phyloP scores from a whole-genome alignment of 805 yeast species.

The Ogataea thermomethanolica region DNA sequence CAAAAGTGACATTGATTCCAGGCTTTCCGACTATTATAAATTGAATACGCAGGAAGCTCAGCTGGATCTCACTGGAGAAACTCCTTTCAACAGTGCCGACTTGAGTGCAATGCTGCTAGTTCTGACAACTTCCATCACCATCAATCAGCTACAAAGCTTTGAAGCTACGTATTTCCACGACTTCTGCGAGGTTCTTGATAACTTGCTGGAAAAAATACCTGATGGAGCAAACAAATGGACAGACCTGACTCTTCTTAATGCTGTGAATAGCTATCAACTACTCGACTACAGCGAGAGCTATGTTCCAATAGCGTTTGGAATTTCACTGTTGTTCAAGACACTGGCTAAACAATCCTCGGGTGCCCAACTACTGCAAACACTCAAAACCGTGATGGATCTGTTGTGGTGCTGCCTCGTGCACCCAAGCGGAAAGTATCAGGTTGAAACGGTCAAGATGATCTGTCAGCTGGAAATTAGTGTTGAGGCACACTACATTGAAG shows the following conservation, averaged over 20 bases:
- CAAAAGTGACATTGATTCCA: conserved; percentile 6
- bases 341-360: conserved; percentile 32
- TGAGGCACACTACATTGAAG: conserved; percentile 60
- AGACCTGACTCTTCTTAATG: conserved; percentile 24
- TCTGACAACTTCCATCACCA: conserved; percentile 25
- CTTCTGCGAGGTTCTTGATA: conserved; percentile 35
- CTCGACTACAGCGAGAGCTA: conserved; percentile 10
- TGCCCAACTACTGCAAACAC: conserved; percentile 35
- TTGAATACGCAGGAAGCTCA: conserved; percentile 5
- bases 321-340: conserved; percentile 38
- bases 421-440: conserved; percentile 55
- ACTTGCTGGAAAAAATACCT: conserved; percentile 47
- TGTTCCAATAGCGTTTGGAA: conserved; percentile 40
- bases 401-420: conserved; percentile 56
- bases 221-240: conserved; percentile 29
- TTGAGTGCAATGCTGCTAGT: conserved; percentile 40
- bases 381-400: conserved; percentile 40
- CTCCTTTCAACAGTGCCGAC: conserved; percentile 36
- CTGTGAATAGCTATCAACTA: conserved; percentile 28
- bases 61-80: conserved; percentile 6
- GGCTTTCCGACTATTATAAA: conserved; percentile 19
- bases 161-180: conserved; percentile 27
- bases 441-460: conserved; percentile 64
- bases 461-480: conserved; percentile 57
- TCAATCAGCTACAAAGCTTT: conserved; percentile 11